Evolutionary conservation across 78 protist genomes (phyloP), one percentile per base, ranked within the genome.

Genomic region (Mastigamoeba balamuthi): DNA sequence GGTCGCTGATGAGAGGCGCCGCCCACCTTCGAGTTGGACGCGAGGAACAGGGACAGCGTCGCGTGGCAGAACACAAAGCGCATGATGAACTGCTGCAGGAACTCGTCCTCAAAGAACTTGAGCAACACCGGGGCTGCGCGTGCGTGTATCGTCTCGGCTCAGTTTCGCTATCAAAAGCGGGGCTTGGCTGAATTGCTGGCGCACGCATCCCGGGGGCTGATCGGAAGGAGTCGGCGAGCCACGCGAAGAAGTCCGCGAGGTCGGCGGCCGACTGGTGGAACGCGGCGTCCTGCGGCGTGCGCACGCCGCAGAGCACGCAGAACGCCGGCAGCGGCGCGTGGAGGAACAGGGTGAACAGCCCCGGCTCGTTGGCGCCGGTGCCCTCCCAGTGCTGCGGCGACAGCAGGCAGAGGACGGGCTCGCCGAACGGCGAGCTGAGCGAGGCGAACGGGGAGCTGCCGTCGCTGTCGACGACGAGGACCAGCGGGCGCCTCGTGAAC

Each of bases 1-100:
- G n/a, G n/a, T n/a, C n/a, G n/a, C n/a, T n/a, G n/a, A n/a, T n/a
- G n/a, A n/a, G n/a, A n/a, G n/a, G n/a, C n/a, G n/a, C n/a, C n/a
- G n/a, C n/a, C n/a, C n/a, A n/a, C n/a, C n/a, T n/a, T n/a, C n/a
- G n/a, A n/a, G n/a, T n/a, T n/a, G n/a, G n/a, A n/a, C n/a, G n/a
- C n/a, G n/a, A n/a, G n/a, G n/a, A n/a, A n/a, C n/a, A 81, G 41
- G 70, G 68, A 68, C 37, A 75, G 70, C 2, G 66, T 63, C 0
- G 82, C 42, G 66, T 81, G 76, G 38, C 86, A 81, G 41, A 81
- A 81, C 7, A 81, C 52, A 42, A 81, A 81, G 66, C 86, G 40
- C 36, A 81, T 29, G 3, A 81, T 81, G 36, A 81, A 81, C 29
- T 72, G 36, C 68, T 74, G 63, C n/a, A 81, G 64, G 27, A 75